phyloP scores from a whole-genome alignment of 768 basidiomycete species.

The Boletus rubroflammeus region DNA sequence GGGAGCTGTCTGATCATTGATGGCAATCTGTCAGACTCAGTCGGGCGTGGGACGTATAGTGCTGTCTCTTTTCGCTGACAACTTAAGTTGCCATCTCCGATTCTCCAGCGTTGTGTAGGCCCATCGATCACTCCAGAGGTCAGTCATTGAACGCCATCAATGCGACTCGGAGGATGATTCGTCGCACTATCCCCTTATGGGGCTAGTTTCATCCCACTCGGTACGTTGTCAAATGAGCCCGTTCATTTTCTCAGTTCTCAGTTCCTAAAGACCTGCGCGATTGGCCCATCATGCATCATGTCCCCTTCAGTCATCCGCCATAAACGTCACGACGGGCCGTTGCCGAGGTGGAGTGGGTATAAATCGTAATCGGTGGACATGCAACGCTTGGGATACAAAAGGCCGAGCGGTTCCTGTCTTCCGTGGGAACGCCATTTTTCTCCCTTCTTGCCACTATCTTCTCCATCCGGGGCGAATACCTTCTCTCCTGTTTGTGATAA shows the following conservation, averaged over 20 bases:
- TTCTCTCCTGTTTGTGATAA: neutral
- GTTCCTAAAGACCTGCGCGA: neutral
- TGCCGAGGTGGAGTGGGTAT: neutral
- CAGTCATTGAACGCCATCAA: neutral
- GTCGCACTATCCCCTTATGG: too few relatives aligned
- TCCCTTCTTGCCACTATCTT: neutral
- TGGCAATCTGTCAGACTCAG: neutral
- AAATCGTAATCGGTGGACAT: neutral
- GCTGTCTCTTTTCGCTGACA: neutral
- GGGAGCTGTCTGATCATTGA: neutral
- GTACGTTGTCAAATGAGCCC: neutral
- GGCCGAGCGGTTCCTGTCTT: neutral
- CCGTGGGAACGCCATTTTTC: constrained; percentile 17
- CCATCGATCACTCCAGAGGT: neutral
- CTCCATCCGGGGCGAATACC: neutral
- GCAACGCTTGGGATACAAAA: constrained; percentile 15
- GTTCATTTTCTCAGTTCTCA: neutral
- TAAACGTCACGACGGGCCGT: neutral
- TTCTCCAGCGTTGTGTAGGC: neutral
- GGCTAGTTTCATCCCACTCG: neutral
- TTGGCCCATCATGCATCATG: neutral
- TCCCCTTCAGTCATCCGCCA: neutral
- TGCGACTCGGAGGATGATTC: too few relatives aligned
- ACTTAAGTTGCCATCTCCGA: neutral
- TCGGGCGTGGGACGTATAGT: neutral